These are phyloP conservation scores for Alternaria atra DNA, from an alignment of 2,329 filamentous ascomycete genomes.

Conservation along the genomic window DNA sequence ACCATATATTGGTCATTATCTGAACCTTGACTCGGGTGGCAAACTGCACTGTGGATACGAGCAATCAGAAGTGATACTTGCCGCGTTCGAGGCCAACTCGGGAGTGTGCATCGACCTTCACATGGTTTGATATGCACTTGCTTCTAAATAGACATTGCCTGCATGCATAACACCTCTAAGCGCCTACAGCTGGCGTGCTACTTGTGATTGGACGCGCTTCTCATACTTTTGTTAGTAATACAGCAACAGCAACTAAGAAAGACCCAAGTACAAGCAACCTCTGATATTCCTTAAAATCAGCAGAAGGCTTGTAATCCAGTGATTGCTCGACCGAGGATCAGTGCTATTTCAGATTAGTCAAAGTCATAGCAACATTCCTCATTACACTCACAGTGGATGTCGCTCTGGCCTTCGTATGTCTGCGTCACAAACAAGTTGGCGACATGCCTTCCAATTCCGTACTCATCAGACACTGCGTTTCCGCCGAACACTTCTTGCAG, in stretches of 20 bases:
- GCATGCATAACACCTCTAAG: conserved; percentile 29
- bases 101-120: conserved; percentile 10
- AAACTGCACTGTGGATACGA: conserved; percentile 19
- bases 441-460: conserved; percentile 92
- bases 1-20: conserved; percentile 27
- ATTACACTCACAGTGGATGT: conserved; percentile 83
- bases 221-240: conserved; percentile 13
- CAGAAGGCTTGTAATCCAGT: conserved; percentile 81
- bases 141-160: conserved; percentile 23
- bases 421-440: conserved; percentile 97
- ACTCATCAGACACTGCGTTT: conserved; percentile 98
- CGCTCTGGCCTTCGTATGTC: conserved; percentile 97
- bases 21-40: conserved; percentile 14
- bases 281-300: conserved; percentile 48
- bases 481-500: conserved; percentile 97
- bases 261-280: not conserved
- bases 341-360: conserved; percentile 50
- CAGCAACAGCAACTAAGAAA: conserved; percentile 11
- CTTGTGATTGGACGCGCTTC: conserved; percentile 2
- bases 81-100: conserved; percentile 24
- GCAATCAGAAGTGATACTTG: conserved; percentile 31
- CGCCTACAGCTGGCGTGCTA: conserved; percentile 15
- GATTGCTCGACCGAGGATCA: conserved; percentile 62
- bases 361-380: not conserved
- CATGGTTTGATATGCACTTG: conserved; percentile 28